A percentile compares a stretch with the other conserved stretches of the same genome.
Conservation (phyloP, 192 early-diverging fungal species). For the Gaertneriomyces sp. region DNA sequence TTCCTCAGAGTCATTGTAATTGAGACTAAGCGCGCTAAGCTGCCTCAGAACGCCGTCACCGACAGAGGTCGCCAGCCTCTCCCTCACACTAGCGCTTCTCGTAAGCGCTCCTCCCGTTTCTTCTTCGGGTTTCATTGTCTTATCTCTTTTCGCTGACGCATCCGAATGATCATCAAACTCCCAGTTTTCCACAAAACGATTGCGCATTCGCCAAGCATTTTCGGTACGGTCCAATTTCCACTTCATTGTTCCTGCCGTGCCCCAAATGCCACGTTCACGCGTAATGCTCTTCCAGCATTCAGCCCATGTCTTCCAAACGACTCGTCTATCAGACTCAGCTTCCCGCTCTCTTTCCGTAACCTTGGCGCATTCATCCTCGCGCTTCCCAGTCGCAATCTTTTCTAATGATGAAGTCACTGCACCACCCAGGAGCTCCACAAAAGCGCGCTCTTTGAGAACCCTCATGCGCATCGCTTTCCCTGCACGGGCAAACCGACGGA, state of each 20-base stretch:
- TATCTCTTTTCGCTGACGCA: constrained; percentile 40
- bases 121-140: constrained; percentile 15
- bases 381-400: neutral
- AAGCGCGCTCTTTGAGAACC: constrained; percentile 21
- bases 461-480: constrained; percentile 6
- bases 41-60: constrained; percentile 6
- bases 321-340: constrained; percentile 29
- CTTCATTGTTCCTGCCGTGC: neutral
- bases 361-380: constrained; percentile 16
- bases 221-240: constrained; percentile 46
- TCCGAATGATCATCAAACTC: constrained; percentile 46
- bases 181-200: constrained; percentile 35
- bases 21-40: constrained; percentile 7
- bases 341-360: constrained; percentile 15
- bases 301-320: constrained; percentile 22
- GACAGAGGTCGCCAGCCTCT: constrained; percentile 8
- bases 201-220: constrained; percentile 43
- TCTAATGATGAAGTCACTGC: constrained; percentile 16
- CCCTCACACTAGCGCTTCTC: constrained; percentile 11
- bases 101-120: constrained; percentile 6
- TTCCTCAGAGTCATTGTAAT: constrained; percentile 16
- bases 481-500: constrained; percentile 27
- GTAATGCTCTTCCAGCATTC: constrained; percentile 29
- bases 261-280: constrained; percentile 45
- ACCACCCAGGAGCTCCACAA: neutral